These are phyloP conservation scores for Gillenia trifoliata DNA, from an alignment of 306 rosid genomes.

Conservation along the genomic window DNA sequence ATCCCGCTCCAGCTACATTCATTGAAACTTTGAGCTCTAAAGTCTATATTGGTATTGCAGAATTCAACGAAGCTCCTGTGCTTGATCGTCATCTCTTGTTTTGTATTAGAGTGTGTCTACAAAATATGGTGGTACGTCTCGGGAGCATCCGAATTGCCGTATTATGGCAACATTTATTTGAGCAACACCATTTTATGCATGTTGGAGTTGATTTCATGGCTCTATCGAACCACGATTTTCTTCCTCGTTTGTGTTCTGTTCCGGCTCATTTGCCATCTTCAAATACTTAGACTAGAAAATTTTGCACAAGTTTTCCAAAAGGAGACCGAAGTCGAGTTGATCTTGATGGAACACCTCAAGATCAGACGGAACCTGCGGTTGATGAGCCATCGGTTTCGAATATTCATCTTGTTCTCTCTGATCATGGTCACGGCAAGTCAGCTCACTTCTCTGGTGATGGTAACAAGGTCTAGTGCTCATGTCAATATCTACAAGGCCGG, in stretches of 20 bases:
- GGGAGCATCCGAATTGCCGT: slow-evolving; percentile 57
- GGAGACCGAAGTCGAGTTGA: slow-evolving; percentile 59
- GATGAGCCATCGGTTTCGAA: slow-evolving; percentile 82
- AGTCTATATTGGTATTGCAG: slow-evolving; percentile 35
- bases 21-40: neutral
- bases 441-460: slow-evolving; percentile 54
- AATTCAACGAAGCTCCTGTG: slow-evolving; percentile 52
- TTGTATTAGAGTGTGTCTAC: slow-evolving; percentile 56
- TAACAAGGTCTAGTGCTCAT: slow-evolving; percentile 42
- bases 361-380: slow-evolving; percentile 51
- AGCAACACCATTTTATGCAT: slow-evolving; percentile 49
- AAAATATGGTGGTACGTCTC: slow-evolving; percentile 88
- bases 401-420: slow-evolving; percentile 59
- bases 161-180: slow-evolving; percentile 48
- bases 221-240: slow-evolving; percentile 62
- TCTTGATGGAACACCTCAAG: slow-evolving; percentile 63
- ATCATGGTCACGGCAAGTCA: slow-evolving; percentile 78
- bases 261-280: slow-evolving; percentile 69
- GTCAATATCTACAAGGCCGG: slow-evolving; percentile 71
- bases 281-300: slow-evolving; percentile 62
- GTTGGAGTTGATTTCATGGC: slow-evolving; percentile 72
- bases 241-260: slow-evolving; percentile 79
- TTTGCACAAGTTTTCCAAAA: slow-evolving; percentile 55
- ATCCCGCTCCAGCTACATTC: too few species aligned
- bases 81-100: slow-evolving; percentile 53